A percentile compares a stretch with the other conserved stretches of the same genome.
Evolutionary conservation across 192 early-diverging fungal species (phyloP).

Genomic region (Radiomyces spectabilis): DNA sequence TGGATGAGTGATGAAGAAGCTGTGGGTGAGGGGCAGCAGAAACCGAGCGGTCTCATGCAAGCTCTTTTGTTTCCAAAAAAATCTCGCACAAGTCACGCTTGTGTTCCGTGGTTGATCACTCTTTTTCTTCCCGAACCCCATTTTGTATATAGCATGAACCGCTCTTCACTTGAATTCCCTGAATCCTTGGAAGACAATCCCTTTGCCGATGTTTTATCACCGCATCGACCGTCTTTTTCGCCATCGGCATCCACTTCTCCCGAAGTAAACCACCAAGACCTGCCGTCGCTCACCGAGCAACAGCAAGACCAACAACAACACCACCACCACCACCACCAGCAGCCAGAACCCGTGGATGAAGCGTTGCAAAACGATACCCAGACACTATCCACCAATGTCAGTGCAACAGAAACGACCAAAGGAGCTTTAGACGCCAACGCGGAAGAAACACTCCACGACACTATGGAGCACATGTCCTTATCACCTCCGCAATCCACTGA

Average conservation of each 20-base stretch:
- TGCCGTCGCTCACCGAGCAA: not conserved
- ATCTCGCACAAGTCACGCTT: no score
- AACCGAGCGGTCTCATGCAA: no score
- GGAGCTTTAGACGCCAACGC: not conserved
- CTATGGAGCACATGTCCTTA: no score
- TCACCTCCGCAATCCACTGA: no score
- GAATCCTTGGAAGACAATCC: constrained; percentile 23
- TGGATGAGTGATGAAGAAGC: no score
- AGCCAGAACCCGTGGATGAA: not conserved
- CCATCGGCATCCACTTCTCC: no score
- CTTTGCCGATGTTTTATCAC: constrained; percentile 17
- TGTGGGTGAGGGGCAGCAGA: no score
- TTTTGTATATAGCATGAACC: constrained; percentile 1
- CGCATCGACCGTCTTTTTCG: not conserved
- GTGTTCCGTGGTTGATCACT: no score
- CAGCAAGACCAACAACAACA: not conserved
- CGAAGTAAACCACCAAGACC: not conserved
- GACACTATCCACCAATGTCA: not conserved
- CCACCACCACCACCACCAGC: not conserved
- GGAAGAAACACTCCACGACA: no score
- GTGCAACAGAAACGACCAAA: not conserved
- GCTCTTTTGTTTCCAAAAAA: no score
- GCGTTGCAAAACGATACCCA: not conserved
- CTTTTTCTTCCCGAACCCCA: not conserved
- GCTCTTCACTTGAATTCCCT: not conserved